Percentiles rank a stretch among this genome's conserved stretches.
phyloP scores from a whole-genome alignment of 306 rosid species.

The Carpinus fangiana region DNA sequence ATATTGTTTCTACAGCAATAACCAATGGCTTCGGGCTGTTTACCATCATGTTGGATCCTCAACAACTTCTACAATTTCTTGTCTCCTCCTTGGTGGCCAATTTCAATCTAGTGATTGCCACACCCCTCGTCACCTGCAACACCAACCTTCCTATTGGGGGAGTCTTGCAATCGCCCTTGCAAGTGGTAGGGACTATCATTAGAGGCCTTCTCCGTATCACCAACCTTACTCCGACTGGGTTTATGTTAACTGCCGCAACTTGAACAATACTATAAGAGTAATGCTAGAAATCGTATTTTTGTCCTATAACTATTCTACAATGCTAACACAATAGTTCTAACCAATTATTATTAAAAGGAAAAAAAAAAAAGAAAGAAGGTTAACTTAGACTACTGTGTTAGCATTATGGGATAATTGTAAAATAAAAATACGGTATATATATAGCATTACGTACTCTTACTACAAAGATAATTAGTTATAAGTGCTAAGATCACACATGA shows the following conservation, averaged over 20 bases:
- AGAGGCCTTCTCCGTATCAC: slow-evolving; percentile 22
- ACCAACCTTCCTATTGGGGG: slow-evolving; percentile 22
- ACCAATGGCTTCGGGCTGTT: slow-evolving; percentile 26
- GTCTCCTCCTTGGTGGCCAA: slow-evolving; percentile 11
- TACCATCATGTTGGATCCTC: slow-evolving; percentile 27
- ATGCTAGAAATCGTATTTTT: too few relatives aligned
- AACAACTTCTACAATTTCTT: neutral
- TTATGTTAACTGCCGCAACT: neutral
- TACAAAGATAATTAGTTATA: too few relatives aligned
- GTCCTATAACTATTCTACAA: too few relatives aligned
- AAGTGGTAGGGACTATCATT: neutral
- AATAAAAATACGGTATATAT: too few relatives aligned
- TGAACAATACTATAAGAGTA: too few relatives aligned
- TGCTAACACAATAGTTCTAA: too few relatives aligned
- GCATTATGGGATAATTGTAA: too few relatives aligned
- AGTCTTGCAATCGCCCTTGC: slow-evolving; percentile 10
- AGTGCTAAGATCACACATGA: too few relatives aligned
- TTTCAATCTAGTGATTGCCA: slow-evolving; percentile 30
- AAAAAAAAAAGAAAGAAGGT: too few relatives aligned
- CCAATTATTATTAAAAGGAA: too few relatives aligned
- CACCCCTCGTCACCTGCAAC: slow-evolving; percentile 37
- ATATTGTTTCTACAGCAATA: slow-evolving; percentile 25
- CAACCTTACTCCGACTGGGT: slow-evolving; percentile 26
- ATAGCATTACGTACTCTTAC: too few relatives aligned
- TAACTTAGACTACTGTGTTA: too few relatives aligned